Base-by-base conservation (phyloP, 768 basidiomycete species). In the Naganishia onofrii region DNA sequence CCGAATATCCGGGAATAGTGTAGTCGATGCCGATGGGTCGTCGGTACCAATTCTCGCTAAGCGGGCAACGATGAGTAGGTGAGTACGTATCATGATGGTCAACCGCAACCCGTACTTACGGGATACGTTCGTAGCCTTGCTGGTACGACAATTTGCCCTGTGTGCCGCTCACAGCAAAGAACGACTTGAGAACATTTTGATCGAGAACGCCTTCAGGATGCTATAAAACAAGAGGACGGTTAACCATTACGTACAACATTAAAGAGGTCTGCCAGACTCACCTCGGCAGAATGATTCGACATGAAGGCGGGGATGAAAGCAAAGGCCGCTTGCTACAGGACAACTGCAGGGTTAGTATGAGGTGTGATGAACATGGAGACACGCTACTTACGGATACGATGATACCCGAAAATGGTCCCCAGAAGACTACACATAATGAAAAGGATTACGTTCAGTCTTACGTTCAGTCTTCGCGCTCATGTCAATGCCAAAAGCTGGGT, bases 1-100 rank as follows among this genome's bases (percentile, higher is more conserved):
- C 36, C 3, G 57, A 19, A 26, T 57, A 69, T 36, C 26, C 68
- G 17, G 68, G 68, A 21, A 69, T 69, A 42, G 56, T 46, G 55
- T 69, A 69, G 12, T 69, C 68, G 42, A 32, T 55, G 10, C 68
- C 68, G 44, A 69, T 69, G 26, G 68, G 68, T 52, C 68, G 68
- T 13, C 68, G 68, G 42, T 69, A 69, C 68, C 68, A 69, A 44
- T 69, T 69, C 31, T 58, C 44, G 7, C 67, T 68, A 36, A 7
- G 3, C 10, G 0, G 13, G 15, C 7, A 15, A n/a, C 21, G 26
- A 2, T 52, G 15, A 42, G 21, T 26, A 52, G 46, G 31, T 31
- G 48, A 52, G 15, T 28, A 55, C 5, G 29, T 8, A 21, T 5
- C 32, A 10, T 26, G 17, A 13, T 32, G 12, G 2, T 13, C 23